phyloP scores from a whole-genome alignment of 177 flowering plant species.

The Vitis hybrid region DNA sequence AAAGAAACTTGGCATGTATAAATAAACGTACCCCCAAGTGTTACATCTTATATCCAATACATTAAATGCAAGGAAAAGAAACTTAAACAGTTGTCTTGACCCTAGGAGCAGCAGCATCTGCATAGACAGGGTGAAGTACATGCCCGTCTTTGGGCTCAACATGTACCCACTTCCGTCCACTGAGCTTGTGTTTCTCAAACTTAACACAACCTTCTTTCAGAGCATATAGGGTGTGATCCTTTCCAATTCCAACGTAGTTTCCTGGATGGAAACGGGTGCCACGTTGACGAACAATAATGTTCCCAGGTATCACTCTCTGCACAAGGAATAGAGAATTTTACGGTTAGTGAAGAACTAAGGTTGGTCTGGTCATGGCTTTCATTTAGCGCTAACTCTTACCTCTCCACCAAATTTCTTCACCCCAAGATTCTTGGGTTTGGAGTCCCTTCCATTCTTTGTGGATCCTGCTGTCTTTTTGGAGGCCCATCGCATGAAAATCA shows the following conservation, averaged over 20 bases:
- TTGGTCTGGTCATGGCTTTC: not conserved
- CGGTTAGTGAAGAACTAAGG: not conserved
- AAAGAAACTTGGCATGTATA: no score
- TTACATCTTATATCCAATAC: not conserved
- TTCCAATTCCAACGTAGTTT: slow-evolving; percentile 90
- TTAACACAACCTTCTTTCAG: slow-evolving; percentile 84
- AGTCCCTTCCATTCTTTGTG: slow-evolving; percentile 93
- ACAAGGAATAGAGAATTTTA: not conserved
- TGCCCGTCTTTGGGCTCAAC: slow-evolving; percentile 87
- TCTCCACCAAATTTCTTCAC: slow-evolving; percentile 98
- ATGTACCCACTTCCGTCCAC: slow-evolving; percentile 87
- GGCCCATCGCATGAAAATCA: slow-evolving; percentile 88
- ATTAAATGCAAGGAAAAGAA: not conserved
- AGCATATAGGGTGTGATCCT: slow-evolving; percentile 90
- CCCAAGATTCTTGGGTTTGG: slow-evolving; percentile 85
- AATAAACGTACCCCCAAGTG: no score
- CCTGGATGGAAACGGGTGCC: slow-evolving; percentile 98
- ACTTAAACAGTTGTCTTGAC: slow-evolving; percentile 27
- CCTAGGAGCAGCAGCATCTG: slow-evolving; percentile 25
- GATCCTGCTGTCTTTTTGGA: slow-evolving; percentile 93
- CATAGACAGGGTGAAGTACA: slow-evolving; percentile 75
- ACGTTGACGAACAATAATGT: slow-evolving; percentile 89
- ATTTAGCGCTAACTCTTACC: slow-evolving; percentile 32
- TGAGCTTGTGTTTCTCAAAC: slow-evolving; percentile 74
- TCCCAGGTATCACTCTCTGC: slow-evolving; percentile 94